These are phyloP conservation scores for Lachancea fermentati DNA, from an alignment of 805 yeast genomes.

Conservation along the genomic window DNA sequence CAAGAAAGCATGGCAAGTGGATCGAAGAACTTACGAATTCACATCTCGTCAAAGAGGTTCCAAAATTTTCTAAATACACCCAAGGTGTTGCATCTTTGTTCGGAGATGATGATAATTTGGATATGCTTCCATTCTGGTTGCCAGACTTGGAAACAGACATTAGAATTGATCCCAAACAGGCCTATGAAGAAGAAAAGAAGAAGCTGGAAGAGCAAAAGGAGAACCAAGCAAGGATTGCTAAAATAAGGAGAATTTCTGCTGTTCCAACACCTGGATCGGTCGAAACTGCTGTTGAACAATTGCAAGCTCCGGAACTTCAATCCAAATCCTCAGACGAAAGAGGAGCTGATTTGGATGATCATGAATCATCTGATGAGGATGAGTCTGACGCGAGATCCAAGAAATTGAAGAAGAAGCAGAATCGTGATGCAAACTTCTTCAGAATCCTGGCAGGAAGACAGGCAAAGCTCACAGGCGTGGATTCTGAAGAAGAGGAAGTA, in stretches of 20 bases:
- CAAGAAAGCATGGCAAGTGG: constrained; percentile 62
- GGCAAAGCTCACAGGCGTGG: constrained; percentile 49
- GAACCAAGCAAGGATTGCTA: constrained; percentile 30
- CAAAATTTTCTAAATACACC: constrained; percentile 85
- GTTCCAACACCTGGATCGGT: constrained; percentile 8
- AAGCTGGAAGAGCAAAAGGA: constrained; percentile 45
- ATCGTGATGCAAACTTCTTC: constrained; percentile 30
- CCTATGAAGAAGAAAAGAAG: constrained; percentile 59
- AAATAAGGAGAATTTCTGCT: constrained; percentile 33
- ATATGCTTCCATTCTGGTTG: constrained; percentile 90
- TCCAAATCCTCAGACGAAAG: constrained; percentile 14
- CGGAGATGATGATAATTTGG: constrained; percentile 78
- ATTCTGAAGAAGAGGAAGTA: constrained; percentile 84
- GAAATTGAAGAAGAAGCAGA: constrained; percentile 19
- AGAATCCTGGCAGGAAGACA: constrained; percentile 37
- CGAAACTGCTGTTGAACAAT: constrained; percentile 1
- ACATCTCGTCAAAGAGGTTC: constrained; percentile 87
- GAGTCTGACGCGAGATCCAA: constrained; percentile 4
- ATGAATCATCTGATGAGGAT: constrained; percentile 48
- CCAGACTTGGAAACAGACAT: constrained; percentile 81
- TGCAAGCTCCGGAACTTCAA: constrained; percentile 5
- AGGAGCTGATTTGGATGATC: constrained; percentile 49
- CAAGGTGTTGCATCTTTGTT: constrained; percentile 89
- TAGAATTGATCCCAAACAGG: constrained; percentile 72
- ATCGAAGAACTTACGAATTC: constrained; percentile 77